Base-by-base conservation (phyloP, 78 protist genomes). In the Protostelium mycophagum region DNA sequence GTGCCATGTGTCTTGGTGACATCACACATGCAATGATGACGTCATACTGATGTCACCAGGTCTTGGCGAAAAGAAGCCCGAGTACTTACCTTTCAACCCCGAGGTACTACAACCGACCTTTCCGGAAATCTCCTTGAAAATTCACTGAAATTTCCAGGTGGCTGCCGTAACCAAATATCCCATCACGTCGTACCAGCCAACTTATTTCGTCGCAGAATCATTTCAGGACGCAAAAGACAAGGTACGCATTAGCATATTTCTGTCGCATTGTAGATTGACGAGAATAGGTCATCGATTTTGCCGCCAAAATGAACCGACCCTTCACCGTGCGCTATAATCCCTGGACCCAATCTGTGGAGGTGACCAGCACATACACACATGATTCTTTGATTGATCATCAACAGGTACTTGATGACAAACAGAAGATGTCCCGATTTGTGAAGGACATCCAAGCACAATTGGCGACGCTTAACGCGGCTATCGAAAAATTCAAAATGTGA, bases 121-220 rank as follows among this genome's bases (percentile, higher is more conserved):
- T 51, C 87, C 0, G 39, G 83, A 10, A 88, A 38, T n/a, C 39
- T n/a, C 37, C 90, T 90, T 86, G 88, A 88, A 31, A 63, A 91
- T 85, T 90, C 89, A 88, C n/a, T n/a, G n/a, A n/a, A n/a, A n/a
- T n/a, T n/a, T n/a, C n/a, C 88, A 88, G 86, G 91, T 37, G 0
- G 38, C 94, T 0, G 88, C 91, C 29, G 84, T 86, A 31, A 84
- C 73, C 29, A 83, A 91, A 37, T 98, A 97, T 88, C 99, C 99
- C 63, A 96, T 98, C 90, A 97, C 98, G 29, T 38, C 36, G 83
- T 97, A 91, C 93, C 99, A 98, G 91, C 98, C 98, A 83, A 5
- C 84, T 36, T 98, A 97, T 91, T 98, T 87, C 85, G 98, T 97
- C 1, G 98, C 98, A 0, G 98, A 97, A 25, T 83, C 90, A 87